A percentile compares a stretch with the other conserved stretches of the same genome.
Conservation (phyloP, 2,329 filamentous ascomycete genomes). For the Aspergillus neoniger region DNA sequence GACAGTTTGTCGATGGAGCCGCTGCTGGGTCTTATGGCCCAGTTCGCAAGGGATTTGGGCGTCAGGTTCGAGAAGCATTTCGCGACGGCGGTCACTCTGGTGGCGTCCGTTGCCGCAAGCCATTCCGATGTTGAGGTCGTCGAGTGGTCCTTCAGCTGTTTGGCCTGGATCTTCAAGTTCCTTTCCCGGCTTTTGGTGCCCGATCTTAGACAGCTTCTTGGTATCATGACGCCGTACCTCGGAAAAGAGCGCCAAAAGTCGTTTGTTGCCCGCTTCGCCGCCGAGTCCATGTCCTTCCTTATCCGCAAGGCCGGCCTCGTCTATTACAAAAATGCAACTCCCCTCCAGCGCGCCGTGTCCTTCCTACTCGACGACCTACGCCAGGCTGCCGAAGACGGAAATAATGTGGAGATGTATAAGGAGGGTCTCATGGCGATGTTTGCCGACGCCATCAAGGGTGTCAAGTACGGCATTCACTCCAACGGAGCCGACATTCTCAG, state of each 20-base stretch:
- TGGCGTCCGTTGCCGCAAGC: constrained; percentile 75
- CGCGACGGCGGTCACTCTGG: constrained; percentile 69
- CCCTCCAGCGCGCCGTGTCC: constrained; percentile 69
- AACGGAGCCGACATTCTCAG: constrained; percentile 56
- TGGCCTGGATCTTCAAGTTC: constrained; percentile 97
- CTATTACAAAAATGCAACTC: constrained; percentile 69
- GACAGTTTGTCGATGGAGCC: constrained; percentile 83
- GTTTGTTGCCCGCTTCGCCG: constrained; percentile 88
- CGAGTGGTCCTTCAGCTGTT: constrained; percentile 92
- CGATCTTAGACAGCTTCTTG: constrained; percentile 80
- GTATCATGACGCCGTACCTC: constrained; percentile 79
- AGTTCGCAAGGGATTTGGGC: constrained; percentile 93
- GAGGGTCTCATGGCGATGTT: constrained; percentile 92
- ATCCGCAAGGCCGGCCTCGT: constrained; percentile 82
- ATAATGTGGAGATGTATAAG: constrained; percentile 63
- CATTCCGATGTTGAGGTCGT: constrained; percentile 83
- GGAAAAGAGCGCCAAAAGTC: constrained; percentile 79
- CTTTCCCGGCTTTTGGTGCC: constrained; percentile 83
- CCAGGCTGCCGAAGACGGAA: constrained; percentile 33
- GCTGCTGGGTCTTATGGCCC: constrained; percentile 80
- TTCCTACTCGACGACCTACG: constrained; percentile 71
- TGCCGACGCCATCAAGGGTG: constrained; percentile 72
- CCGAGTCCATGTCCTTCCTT: constrained; percentile 91
- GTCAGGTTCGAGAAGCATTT: constrained; percentile 87
- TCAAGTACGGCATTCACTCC: constrained; percentile 61